Base-by-base conservation (phyloP, 805 yeast genomes). In the Priceomyces carsonii region DNA sequence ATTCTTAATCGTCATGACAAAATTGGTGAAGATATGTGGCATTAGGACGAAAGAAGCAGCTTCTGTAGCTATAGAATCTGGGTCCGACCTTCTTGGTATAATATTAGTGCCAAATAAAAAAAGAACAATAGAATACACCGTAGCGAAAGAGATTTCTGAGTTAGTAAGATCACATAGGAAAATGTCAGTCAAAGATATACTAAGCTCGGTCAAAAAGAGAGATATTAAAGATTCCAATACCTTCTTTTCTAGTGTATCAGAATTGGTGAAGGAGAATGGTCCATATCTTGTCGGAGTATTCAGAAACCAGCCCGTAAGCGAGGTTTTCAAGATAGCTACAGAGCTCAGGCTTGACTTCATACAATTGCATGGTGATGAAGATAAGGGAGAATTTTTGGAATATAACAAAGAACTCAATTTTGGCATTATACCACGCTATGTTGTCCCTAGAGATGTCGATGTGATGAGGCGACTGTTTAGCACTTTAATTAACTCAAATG, bases 221-320 rank as follows among this genome's bases (percentile, higher is more conserved):
- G 23, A 35, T 1, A 51, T 50, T 26, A 36, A 31, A 3, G 23
- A 25, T 16, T 41, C 35, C 10, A 45, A 33, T n/a, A 62, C 55
- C 3, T 66, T 70, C 49, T 66, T 69, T 35, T 47, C 47, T 18
- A 40, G 50, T 3, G 23, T 46, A 1, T 32, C 44, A 38, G 31
- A 39, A 15, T 48, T 49, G 26, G 47, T 58, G 38, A 61, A 13
- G 25, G 63, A 57, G 29, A 59, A 63, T 24, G 86, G 89, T 0
- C 93, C 93, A 0, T 77, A 68, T 45, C 57, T 85, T 2, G 96
- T 89, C 2, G 99, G 98, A 1, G 99, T 91, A 3, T 88, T 91
- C 63, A 69, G 90, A 40, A 87, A 93, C 55, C 97, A 90, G 57
- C 50, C 82, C 0, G 50, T 83, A 3, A 80, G 75, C 2, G 84